Evolutionary conservation across 345 rosid species (phyloP).

Genomic region (Euphorbia lathyris): DNA sequence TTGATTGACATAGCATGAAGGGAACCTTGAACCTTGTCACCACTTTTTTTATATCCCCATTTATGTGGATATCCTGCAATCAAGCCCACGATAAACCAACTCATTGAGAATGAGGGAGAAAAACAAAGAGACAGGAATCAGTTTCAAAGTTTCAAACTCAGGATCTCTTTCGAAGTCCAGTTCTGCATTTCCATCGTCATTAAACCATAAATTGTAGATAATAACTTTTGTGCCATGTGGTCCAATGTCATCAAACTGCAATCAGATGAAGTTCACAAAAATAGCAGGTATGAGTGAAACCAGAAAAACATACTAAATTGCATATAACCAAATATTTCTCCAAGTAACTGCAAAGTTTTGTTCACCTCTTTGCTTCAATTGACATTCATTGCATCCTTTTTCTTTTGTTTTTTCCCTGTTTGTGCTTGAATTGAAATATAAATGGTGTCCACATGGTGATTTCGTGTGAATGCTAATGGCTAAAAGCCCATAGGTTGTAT

Average conservation of each 20-base stretch:
- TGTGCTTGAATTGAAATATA: neutral
- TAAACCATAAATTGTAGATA: conserved; percentile 85
- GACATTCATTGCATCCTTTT: no score
- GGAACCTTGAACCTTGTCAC: conserved; percentile 15
- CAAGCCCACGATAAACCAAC: no score
- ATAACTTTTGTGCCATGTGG: conserved; percentile 85
- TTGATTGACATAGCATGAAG: neutral
- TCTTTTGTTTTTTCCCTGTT: no score
- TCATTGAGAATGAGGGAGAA: conserved; percentile 19
- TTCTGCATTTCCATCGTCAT: conserved; percentile 58
- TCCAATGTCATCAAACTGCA: conserved; percentile 80
- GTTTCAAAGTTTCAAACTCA: conserved; percentile 56
- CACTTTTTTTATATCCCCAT: conserved; percentile 57
- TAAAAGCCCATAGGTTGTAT: neutral
- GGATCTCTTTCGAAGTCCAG: conserved; percentile 68
- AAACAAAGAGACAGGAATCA: conserved; percentile 14
- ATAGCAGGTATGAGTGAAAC: no score
- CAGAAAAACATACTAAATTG: no score
- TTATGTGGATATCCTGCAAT: conserved; percentile 71
- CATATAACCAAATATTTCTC: no score
- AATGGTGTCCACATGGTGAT: neutral
- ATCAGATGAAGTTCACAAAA: no score
- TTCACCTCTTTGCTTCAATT: no score
- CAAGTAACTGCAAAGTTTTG: no score
- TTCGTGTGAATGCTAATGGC: no score